Base-by-base conservation (phyloP, 257 asterid genomes). In the Capsicum pubescens region DNA sequence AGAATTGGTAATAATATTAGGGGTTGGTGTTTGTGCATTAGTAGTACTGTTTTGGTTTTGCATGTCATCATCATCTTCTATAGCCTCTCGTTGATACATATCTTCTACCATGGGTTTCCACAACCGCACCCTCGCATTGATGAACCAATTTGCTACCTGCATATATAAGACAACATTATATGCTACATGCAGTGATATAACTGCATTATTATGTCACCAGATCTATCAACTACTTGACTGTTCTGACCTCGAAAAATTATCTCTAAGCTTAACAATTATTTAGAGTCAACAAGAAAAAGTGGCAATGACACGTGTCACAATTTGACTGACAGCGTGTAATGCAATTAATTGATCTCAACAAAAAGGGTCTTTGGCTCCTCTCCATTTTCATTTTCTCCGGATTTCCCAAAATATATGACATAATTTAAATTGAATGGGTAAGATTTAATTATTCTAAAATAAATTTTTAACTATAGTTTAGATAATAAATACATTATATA, bases 61-160 rank as follows among this genome's bases (percentile, higher is more conserved):
- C 64, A 87, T 89, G 84, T 61, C 55, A 67, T 77, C 86, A 8
- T 72, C 87, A 9, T 79, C 87, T 26, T 94, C 98, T 67, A 91
- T 93, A 88, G 94, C 90, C 72, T 97, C 99, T 88, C 94, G 95
- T 69, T 93, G 96, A 88, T 97, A 97, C 98, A 97, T 97, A 58
- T 93, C 99, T 87, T 97, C 99, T 60, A 97, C 97, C 99, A 97
- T 95, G 87, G 99, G 99, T 90, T 97, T 97, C 99, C 99, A 97
- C 90, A 97, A 90, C 36, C 99, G 93, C 81, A 97, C 99, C 95
- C 99, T 92, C 7, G 99, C 99, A 93, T 97, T 97, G 58, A 97
- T 97, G 94, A 97, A 97, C 99, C 99, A 97, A 91, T 97, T 97
- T 48, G 98, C 93, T 3, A 97, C 99, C 99, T 96, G 93, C 72